phyloP scores from a whole-genome alignment of 257 asterid species.

The Anisodus tanguticus region DNA sequence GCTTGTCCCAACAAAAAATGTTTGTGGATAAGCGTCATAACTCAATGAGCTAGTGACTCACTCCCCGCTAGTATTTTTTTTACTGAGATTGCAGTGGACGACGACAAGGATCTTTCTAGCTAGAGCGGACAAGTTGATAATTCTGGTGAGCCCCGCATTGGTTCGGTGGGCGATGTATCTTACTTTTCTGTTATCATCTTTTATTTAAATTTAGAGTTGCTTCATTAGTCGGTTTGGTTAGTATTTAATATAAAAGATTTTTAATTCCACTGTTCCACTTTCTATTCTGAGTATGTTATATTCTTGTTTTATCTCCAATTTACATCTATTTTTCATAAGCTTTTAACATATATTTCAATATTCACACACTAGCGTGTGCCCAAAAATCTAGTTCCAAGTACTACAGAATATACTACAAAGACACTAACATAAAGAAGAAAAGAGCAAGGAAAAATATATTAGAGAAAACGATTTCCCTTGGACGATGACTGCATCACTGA shows the following conservation, averaged over 20 bases:
- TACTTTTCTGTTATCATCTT: not conserved
- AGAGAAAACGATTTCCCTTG: not conserved
- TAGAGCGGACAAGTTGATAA: not conserved
- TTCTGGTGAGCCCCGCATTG: not conserved
- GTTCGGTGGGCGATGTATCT: not conserved
- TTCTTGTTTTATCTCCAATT: slow-evolving; percentile 2
- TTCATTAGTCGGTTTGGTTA: not conserved
- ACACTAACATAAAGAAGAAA: not conserved
- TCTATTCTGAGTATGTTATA: not conserved
- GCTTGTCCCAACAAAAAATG: no score
- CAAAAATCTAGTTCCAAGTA: slow-evolving; percentile 19
- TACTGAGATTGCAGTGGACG: not conserved
- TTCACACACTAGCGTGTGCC: not conserved
- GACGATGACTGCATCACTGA: slow-evolving; percentile 15
- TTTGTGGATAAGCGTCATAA: no score
- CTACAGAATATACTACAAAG: not conserved
- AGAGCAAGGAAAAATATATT: not conserved
- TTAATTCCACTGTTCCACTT: slow-evolving; percentile 5
- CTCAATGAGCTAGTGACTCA: not conserved
- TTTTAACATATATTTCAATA: slow-evolving; percentile 11
- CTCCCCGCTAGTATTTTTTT: not conserved
- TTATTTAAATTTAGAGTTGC: not conserved
- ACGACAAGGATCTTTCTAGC: not conserved
- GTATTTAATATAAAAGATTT: not conserved
- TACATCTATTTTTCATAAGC: not conserved